Evolutionary conservation across 352 stramenopile genomes (phyloP), one percentile per base, ranked within the genome.

Genomic region (Stramenopiles sp.): DNA sequence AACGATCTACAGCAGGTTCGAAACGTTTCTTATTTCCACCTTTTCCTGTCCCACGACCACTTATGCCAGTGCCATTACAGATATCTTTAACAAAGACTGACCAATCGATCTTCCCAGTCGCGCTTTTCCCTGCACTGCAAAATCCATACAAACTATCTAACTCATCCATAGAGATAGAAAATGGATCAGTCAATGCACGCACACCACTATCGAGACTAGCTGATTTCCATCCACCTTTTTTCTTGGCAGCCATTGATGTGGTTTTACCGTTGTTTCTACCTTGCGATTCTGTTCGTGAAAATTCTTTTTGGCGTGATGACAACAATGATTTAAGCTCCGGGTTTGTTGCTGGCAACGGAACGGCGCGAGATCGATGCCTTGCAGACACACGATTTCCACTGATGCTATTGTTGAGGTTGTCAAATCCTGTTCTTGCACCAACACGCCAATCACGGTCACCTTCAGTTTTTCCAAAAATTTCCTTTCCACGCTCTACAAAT

Each of bases 341-440:
- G 27, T 92, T 91, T 0, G 83, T 85, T 63, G 93, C 88, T 0
- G 91, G 85, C 0, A 95, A 78, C 1, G 88, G 87, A 13, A 85
- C 83, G 31, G 90, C 90, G 30, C 88, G 84, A 38, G 93, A 89
- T 0, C 88, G 87, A 79, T 92, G 87, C 53, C 90, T 90, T 0
- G 83, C 81, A 30, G 79, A 63, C 4, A 53, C 38, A 53, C 4
- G 38, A 13, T 53, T 53, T 13, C 38, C 38, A 27, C 33, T 30
- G 0, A 20, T 1, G 83, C 43, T 30, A 0, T 78, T 78, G 82
- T 78, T 38, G 38, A 83, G 0, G 83, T 33, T 78, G 6, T n/a
- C 27, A 43, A 33, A 33, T 31, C 65, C 65, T 13, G 65, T 76
- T 20, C 65, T 76, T 13, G 65, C 13, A 13, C 65, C 65, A 13